Evolutionary conservation across 2,329 filamentous ascomycete genomes (phyloP).

Genomic region (Ceratocystis colombiana): DNA sequence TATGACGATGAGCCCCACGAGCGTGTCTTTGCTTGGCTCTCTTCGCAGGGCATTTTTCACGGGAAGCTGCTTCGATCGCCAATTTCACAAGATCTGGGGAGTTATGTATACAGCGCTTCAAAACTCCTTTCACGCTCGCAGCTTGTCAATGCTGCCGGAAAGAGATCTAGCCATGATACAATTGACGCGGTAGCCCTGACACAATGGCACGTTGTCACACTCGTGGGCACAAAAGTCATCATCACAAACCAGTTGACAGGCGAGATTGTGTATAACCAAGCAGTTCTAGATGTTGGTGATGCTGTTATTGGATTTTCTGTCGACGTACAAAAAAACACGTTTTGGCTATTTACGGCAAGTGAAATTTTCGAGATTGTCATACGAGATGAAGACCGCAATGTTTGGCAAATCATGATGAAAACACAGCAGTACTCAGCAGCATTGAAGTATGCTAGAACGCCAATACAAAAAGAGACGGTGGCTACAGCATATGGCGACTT

Average conservation of each 20-base stretch:
- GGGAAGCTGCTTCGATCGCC: constrained; percentile 62
- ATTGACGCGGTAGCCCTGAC: constrained; percentile 76
- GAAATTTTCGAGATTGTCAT: constrained; percentile 93
- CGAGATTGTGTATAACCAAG: constrained; percentile 75
- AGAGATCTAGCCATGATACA: constrained; percentile 56
- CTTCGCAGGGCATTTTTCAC: constrained; percentile 74
- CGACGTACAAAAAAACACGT: constrained; percentile 90
- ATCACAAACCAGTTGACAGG: constrained; percentile 82
- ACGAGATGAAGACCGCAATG: constrained; percentile 78
- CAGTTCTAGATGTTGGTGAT: constrained; percentile 70
- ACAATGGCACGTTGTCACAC: constrained; percentile 81
- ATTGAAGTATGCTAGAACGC: constrained; percentile 70
- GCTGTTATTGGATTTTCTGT: constrained; percentile 73
- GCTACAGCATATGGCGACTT: constrained; percentile 87
- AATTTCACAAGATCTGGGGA: constrained; percentile 53
- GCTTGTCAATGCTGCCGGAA: constrained; percentile 58
- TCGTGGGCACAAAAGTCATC: constrained; percentile 73
- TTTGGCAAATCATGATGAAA: constrained; percentile 89
- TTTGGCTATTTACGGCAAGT: constrained; percentile 85
- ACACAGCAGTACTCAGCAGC: constrained; percentile 82
- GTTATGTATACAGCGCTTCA: constrained; percentile 65
- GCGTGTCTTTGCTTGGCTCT: constrained; percentile 81
- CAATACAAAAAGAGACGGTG: constrained; percentile 77
- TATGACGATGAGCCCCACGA: constrained; percentile 52
- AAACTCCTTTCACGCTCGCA: constrained; percentile 66